Percentiles rank a stretch among this genome's conserved stretches.
phyloP scores from a whole-genome alignment of 1,284 basidiomycete species.

The Ustilago esculenta region DNA sequence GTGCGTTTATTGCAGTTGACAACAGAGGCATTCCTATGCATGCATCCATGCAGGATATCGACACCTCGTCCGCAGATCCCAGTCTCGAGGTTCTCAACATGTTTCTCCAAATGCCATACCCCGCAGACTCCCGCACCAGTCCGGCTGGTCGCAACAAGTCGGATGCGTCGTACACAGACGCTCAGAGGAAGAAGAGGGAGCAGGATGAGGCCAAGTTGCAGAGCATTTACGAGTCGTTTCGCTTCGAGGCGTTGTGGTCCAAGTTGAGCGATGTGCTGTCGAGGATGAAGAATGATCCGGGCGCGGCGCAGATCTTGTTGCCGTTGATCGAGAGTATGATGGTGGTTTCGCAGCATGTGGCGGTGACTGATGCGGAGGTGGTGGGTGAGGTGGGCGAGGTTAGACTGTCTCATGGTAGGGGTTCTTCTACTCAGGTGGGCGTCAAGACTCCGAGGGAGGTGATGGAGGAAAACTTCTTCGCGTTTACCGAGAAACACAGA shows the following conservation, averaged over 20 bases:
- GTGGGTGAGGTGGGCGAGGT: constrained; percentile 21
- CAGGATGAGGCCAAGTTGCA: constrained; percentile 67
- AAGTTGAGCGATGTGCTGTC: constrained; percentile 61
- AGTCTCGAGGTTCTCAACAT: constrained; percentile 3
- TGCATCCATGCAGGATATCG: constrained; percentile 2
- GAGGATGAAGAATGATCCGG: constrained; percentile 59
- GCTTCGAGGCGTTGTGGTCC: constrained; percentile 61
- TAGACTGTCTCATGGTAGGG: constrained; percentile 38
- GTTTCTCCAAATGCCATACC: constrained; percentile 6
- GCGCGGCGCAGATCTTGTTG: constrained; percentile 62
- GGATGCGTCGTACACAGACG: constrained; percentile 19
- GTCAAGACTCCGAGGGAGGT: constrained; percentile 54
- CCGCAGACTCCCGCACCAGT: neutral
- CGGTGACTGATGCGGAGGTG: constrained; percentile 35
- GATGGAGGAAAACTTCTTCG: constrained; percentile 84
- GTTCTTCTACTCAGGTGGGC: constrained; percentile 31
- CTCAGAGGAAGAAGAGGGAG: constrained; percentile 70
- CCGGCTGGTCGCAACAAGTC: constrained; percentile 10
- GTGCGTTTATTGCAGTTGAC: constrained; percentile 14
- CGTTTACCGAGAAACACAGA: constrained; percentile 92
- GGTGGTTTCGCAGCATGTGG: constrained; percentile 94
- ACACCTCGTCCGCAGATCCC: neutral
- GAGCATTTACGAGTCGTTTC: constrained; percentile 63
- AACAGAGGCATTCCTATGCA: constrained; percentile 10
- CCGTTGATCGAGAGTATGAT: constrained; percentile 73